Evolutionary conservation across 202 grass and related monocot genomes (phyloP).

Genomic region (Eragrostis tef): DNA sequence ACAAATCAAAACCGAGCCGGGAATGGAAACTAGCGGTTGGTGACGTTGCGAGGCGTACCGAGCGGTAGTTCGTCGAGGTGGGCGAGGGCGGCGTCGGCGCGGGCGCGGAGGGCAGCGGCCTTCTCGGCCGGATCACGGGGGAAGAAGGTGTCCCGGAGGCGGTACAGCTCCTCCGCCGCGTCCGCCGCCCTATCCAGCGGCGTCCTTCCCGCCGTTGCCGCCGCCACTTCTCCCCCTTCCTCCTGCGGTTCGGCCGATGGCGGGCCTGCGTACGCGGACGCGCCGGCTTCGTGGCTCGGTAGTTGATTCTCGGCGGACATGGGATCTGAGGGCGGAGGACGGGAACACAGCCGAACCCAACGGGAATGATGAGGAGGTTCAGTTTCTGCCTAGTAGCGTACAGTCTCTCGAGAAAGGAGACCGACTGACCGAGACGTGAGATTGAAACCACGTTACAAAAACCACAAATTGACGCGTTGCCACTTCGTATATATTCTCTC

Average conservation of each 20-base stretch:
- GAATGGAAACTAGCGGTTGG: not conserved
- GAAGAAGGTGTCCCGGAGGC: conserved; percentile 81
- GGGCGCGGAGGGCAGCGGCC: conserved; percentile 59
- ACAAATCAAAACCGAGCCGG: conserved; percentile 14
- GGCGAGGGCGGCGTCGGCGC: conserved; percentile 59
- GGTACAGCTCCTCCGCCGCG: conserved; percentile 69
- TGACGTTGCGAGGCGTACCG: conserved; percentile 38
- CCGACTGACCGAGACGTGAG: not conserved
- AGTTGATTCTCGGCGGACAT: conserved; percentile 21
- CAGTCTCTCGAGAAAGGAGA: too few species aligned
- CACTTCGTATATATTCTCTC: too few species aligned
- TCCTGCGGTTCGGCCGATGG: not conserved
- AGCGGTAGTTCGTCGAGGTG: conserved; percentile 61
- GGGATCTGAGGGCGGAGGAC: conserved; percentile 30
- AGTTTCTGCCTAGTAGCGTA: too few species aligned
- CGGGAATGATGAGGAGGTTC: too few species aligned
- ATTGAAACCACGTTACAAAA: too few species aligned
- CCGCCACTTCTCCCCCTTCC: not conserved
- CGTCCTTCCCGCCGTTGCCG: not conserved
- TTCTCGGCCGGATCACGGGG: conserved; percentile 68
- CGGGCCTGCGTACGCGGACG: not conserved
- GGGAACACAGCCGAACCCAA: too few species aligned
- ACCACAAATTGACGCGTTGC: too few species aligned
- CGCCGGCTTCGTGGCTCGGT: conserved; percentile 23
- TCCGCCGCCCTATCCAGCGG: conserved; percentile 52